Percentiles rank a stretch among this genome's conserved stretches.
Evolutionary conservation across 371 early-diverging fungal species (phyloP).

Genomic region (Funneliformis caledonium): DNA sequence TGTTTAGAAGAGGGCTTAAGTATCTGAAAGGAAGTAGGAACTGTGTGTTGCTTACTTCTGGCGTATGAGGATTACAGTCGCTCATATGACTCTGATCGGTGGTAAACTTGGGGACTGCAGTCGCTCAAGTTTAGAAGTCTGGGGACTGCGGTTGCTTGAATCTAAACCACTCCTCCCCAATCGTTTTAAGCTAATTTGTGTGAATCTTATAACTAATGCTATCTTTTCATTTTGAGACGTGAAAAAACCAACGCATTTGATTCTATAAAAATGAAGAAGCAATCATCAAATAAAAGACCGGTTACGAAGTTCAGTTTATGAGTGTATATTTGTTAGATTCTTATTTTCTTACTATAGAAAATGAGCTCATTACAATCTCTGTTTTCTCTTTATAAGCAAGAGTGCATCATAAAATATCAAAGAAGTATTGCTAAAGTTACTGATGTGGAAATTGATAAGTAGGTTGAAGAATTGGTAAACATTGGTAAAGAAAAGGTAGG

Average conservation of each 20-base stretch:
- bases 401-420: slow-evolving; percentile 18
- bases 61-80: neutral
- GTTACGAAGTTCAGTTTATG: slow-evolving; percentile 29
- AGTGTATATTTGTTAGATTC: slow-evolving; percentile 25
- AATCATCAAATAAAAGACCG: slow-evolving; percentile 9
- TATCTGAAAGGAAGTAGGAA: slow-evolving; percentile 27
- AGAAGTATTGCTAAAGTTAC: slow-evolving; percentile 25
- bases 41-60: slow-evolving; percentile 30
- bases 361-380: neutral
- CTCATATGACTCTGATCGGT: neutral
- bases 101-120: slow-evolving; percentile 18
- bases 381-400: slow-evolving; percentile 28
- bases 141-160: slow-evolving; percentile 14
- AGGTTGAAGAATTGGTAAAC: slow-evolving; percentile 14
- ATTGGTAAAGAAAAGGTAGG: slow-evolving; percentile 21
- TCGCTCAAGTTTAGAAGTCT: slow-evolving; percentile 33
- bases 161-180: slow-evolving; percentile 23
- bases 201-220: slow-evolving; percentile 22
- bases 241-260: slow-evolving; percentile 20
- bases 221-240: slow-evolving; percentile 23
- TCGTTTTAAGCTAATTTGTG: slow-evolving; percentile 22
- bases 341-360: slow-evolving; percentile 23
- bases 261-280: slow-evolving; percentile 15
- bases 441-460: slow-evolving; percentile 9
- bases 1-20: slow-evolving; percentile 28